Conservation (phyloP, 208 protist genomes). For the Kentomonas sorsogonicus region DNA sequence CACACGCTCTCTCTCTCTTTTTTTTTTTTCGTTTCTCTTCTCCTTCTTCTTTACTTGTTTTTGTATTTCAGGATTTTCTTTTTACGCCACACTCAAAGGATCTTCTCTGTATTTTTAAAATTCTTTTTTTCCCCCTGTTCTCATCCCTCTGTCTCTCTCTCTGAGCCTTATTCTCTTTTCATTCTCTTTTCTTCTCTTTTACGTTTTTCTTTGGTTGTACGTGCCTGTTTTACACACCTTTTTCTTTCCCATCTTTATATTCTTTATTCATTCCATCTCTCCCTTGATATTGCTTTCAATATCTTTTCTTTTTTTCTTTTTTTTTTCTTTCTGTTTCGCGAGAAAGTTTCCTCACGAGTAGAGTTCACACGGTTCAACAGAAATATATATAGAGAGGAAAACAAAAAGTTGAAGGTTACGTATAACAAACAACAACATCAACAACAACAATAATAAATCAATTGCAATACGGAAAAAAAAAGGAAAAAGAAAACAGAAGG, state of each 20-base stretch:
- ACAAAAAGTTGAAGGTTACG: slow-evolving; percentile 2
- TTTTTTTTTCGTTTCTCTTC: too few relatives aligned
- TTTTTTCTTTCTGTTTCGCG: slow-evolving; percentile 11
- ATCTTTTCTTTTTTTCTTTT: slow-evolving; percentile 1
- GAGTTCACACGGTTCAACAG: neutral
- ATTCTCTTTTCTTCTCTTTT: slow-evolving; percentile 10
- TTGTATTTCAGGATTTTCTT: slow-evolving; percentile 5
- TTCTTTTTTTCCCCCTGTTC: slow-evolving; percentile 9
- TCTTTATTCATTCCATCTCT: neutral
- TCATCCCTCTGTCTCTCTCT: neutral
- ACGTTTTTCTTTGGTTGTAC: slow-evolving; percentile 3
- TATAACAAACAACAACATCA: neutral
- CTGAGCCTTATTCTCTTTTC: slow-evolving; percentile 1
- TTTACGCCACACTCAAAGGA: neutral
- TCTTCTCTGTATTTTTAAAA: neutral
- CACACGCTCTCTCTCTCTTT: slow-evolving; percentile 7
- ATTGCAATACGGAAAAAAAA: slow-evolving; percentile 10
- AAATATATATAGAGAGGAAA: slow-evolving; percentile 6
- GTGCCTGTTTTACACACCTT: neutral
- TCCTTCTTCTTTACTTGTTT: neutral
- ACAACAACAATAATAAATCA: slow-evolving; percentile 11
- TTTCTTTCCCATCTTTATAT: slow-evolving; percentile 7
- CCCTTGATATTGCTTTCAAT: neutral
- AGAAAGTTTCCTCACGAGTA: neutral
- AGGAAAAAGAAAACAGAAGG: slow-evolving; percentile 9